These are phyloP conservation scores for Heliosperma pusillum DNA, from an alignment of 148 eudicot species.

Conservation along the genomic window DNA sequence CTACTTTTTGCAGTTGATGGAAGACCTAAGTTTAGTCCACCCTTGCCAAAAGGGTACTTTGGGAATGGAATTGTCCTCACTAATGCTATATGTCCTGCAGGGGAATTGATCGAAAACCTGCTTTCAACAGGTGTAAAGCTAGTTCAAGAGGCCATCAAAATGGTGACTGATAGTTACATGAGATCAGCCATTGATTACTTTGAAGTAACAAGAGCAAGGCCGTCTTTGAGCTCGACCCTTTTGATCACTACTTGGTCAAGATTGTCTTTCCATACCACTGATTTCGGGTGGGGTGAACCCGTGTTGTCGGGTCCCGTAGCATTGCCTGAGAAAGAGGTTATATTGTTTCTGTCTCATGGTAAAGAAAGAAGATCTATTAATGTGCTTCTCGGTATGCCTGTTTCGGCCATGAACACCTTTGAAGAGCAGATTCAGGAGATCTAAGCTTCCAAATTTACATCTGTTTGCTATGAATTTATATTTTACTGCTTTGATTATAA, in stretches of 20 bases:
- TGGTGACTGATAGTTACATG: slow-evolving; percentile 44
- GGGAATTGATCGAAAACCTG: slow-evolving; percentile 34
- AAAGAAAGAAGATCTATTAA: slow-evolving; percentile 35
- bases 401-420: slow-evolving; percentile 42
- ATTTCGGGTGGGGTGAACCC: slow-evolving; percentile 63
- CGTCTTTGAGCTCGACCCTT: slow-evolving; percentile 44
- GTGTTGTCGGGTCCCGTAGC: slow-evolving; percentile 39
- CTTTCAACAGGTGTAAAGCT: slow-evolving; percentile 36
- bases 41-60: slow-evolving; percentile 46
- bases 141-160: slow-evolving; percentile 41
- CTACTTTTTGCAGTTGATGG: slow-evolving; percentile 59
- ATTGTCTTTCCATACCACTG: slow-evolving; percentile 42
- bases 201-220: slow-evolving; percentile 40
- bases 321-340: slow-evolving; percentile 37
- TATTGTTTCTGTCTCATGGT: slow-evolving; percentile 40
- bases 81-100: slow-evolving; percentile 39
- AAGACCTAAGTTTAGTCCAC: slow-evolving; percentile 39
- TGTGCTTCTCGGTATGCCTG: slow-evolving; percentile 50
- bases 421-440: slow-evolving; percentile 29
- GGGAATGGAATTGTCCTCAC: slow-evolving; percentile 53
- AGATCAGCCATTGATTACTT: slow-evolving; percentile 54
- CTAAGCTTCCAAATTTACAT: background rate
- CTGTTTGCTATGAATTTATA: background rate
- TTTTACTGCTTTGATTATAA: background rate
- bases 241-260: slow-evolving; percentile 54